These are phyloP conservation scores for Cinchona pubescens DNA, from an alignment of 257 asterid genomes.

Conservation along the genomic window DNA sequence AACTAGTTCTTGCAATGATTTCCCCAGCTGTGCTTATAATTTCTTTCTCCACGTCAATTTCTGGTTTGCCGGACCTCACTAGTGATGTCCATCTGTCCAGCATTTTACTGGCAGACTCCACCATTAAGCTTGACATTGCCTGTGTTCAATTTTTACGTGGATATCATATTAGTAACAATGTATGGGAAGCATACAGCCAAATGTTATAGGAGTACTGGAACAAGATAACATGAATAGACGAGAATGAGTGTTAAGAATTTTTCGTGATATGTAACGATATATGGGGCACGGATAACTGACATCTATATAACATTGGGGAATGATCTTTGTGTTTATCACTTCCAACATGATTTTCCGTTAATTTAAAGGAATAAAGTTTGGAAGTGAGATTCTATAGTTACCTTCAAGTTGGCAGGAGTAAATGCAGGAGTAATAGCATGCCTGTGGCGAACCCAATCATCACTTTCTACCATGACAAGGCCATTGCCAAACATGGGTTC, in stretches of 20 bases:
- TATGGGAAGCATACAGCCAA: too few relatives aligned
- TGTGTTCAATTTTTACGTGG: slow-evolving; percentile 6
- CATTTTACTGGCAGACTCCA: slow-evolving; percentile 60
- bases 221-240: too few relatives aligned
- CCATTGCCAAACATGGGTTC: slow-evolving; percentile 89
- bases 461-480: slow-evolving; percentile 80
- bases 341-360: too few relatives aligned
- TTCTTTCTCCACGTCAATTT: slow-evolving; percentile 71
- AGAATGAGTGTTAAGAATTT: too few relatives aligned
- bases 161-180: background rate
- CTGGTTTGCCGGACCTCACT: slow-evolving; percentile 44
- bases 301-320: too few relatives aligned
- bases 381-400: background rate
- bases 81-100: slow-evolving; percentile 55
- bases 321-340: too few relatives aligned
- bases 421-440: slow-evolving; percentile 83
- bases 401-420: slow-evolving; percentile 72
- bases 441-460: slow-evolving; percentile 89
- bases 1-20: slow-evolving; percentile 73
- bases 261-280: too few relatives aligned
- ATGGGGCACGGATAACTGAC: too few relatives aligned
- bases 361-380: background rate
- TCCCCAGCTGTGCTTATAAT: slow-evolving; percentile 70
- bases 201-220: too few relatives aligned
- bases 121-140: slow-evolving; percentile 80